Base-by-base conservation (phyloP, 495 filamentous ascomycete genomes). In the Penicillium manginii region DNA sequence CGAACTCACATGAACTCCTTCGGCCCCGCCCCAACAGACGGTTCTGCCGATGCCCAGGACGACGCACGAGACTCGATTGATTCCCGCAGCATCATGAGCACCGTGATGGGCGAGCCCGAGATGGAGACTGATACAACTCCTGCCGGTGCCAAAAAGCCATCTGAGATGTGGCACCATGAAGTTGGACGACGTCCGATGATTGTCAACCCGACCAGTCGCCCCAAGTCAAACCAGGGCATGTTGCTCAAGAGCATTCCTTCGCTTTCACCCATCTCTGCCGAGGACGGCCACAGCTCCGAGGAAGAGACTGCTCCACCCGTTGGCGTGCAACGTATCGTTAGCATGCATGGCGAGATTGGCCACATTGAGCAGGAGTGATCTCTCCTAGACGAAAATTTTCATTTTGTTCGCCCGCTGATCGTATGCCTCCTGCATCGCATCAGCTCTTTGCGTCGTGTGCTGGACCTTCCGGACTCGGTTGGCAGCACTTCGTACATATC, bases 211-310 rank as follows among this genome's bases (percentile, higher is more conserved):
- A 40, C 52, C 7, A 54, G 77, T 19, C 83, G 83, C 8, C 80
- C 82, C n/a, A 86, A 85, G 62, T 90, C 85, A 35, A 83, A 82
- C 31, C 86, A 91, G 69, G 89, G 83, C 1, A 69, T 92, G 15
- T 79, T 92, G 15, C 79, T 93, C 26, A 87, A 87, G 49, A 81
- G 78, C 17, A 78, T 80, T 59, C 71, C 75, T n/a, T 76, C 71
- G 4, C 73, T 79, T 42, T 77, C 74, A 23, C 79, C 78, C 9
- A 74, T 77, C 37, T 75, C 69, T 57, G 73, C 58, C 17, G 81
- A 74, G 33, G 72, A 76, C 18, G 80, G 82, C 21, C 74, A 68
- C 52, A 72, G 67, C 29, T 65, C 73, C 14, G 67, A 72, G 31
- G 73, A 75, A 50, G 73, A 77, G 56, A 50, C 8, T 4, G 67